Conservation (phyloP, 2,329 filamentous ascomycete genomes). For the Penicillium janthinellum region DNA sequence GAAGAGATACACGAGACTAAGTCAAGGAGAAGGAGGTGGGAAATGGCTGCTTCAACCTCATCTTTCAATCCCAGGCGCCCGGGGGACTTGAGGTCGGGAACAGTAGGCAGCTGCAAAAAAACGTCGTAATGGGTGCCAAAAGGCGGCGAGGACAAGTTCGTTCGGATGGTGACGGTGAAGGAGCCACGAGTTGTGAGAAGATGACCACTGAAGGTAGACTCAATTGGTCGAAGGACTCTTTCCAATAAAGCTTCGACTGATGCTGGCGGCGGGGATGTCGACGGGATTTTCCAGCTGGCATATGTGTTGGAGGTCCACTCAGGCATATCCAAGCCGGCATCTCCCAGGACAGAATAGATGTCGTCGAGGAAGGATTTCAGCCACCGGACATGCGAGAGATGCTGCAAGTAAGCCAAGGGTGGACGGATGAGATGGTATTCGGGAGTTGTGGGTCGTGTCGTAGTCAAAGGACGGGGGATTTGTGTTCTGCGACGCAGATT, state of each 20-base stretch:
- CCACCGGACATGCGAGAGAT: constrained; percentile 43
- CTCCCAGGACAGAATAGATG: constrained; percentile 33
- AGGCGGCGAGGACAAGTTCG: constrained; percentile 34
- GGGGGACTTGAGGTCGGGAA: constrained; percentile 36
- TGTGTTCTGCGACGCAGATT: constrained; percentile 68
- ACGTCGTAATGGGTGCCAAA: constrained; percentile 45
- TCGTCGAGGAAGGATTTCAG: constrained; percentile 37
- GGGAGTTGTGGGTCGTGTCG: constrained; percentile 51
- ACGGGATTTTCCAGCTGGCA: constrained; percentile 26
- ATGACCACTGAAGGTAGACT: constrained; percentile 44
- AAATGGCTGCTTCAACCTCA: constrained; percentile 39
- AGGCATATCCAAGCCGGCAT: constrained; percentile 35
- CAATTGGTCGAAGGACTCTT: constrained; percentile 46
- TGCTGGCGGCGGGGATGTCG: constrained; percentile 10
- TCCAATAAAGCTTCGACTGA: constrained; percentile 46
- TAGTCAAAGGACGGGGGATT: constrained; percentile 59
- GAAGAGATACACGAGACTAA: constrained; percentile 37
- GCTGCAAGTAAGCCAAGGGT: constrained; percentile 57
- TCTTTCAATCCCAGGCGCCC: constrained; percentile 36
- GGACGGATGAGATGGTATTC: constrained; percentile 63
- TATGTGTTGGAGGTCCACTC: constrained; percentile 31
- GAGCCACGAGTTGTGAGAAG: constrained; percentile 39
- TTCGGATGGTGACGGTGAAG: constrained; percentile 43
- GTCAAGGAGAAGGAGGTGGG: constrained; percentile 42
- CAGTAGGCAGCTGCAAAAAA: constrained; percentile 35